phyloP scores from a whole-genome alignment of 768 basidiomycete species.

The Leccinum longicurvipes region DNA sequence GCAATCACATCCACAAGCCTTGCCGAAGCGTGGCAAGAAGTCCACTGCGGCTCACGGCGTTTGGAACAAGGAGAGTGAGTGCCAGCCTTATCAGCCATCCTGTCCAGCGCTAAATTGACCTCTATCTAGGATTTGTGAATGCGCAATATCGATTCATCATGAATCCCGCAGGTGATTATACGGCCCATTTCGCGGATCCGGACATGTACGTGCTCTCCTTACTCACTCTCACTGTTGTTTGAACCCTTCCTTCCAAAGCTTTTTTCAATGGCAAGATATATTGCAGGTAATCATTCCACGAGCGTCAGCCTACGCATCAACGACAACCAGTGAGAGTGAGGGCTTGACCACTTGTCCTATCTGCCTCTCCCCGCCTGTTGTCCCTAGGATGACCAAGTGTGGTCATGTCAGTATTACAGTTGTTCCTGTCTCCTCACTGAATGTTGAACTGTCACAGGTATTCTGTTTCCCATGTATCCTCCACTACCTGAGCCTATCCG shows the following conservation, averaged over 20 bases:
- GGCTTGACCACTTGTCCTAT: conserved; percentile 86
- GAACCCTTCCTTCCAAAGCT: conserved; percentile 44
- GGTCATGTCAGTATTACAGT: conserved; percentile 73
- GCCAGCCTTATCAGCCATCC: conserved; percentile 8
- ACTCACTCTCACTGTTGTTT: neutral
- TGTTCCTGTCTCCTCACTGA: conserved; percentile 12
- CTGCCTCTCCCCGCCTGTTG: conserved; percentile 86
- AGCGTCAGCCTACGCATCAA: conserved; percentile 68
- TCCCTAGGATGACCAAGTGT: conserved; percentile 94
- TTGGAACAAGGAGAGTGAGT: conserved; percentile 93
- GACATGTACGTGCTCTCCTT: conserved; percentile 69
- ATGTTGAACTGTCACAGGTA: conserved; percentile 48
- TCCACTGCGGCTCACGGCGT: conserved; percentile 56
- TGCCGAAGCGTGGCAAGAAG: conserved; percentile 77
- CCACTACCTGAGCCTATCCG: conserved; percentile 81
- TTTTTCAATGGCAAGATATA: conserved; percentile 95
- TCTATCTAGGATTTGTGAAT: conserved; percentile 83
- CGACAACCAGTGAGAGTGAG: conserved; percentile 51
- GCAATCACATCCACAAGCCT: conserved; percentile 55
- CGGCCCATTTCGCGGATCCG: conserved; percentile 94
- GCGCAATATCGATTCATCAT: conserved; percentile 95
- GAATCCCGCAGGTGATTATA: conserved; percentile 89
- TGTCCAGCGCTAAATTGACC: conserved; percentile 13
- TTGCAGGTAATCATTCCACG: conserved; percentile 92
- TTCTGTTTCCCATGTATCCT: conserved; percentile 95